phyloP scores from a whole-genome alignment of 1,284 basidiomycete species.

The Irpex sp. region DNA sequence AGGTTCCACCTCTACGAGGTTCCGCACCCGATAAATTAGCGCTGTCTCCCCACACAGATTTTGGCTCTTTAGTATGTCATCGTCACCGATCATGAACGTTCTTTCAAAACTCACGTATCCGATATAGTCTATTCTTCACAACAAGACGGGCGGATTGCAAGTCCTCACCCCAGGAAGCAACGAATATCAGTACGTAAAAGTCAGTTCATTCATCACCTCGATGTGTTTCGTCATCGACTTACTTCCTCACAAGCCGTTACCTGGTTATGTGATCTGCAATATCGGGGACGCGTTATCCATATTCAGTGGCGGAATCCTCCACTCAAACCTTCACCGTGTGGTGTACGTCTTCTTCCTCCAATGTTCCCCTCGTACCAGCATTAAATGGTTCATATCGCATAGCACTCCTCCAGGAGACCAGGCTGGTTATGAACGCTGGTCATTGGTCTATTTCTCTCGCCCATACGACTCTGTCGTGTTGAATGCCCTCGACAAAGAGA shows the following conservation, averaged over 20 bases:
- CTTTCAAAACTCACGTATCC: background rate
- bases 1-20: constrained; percentile 23
- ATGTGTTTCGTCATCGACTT: constrained; percentile 23
- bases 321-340: constrained; percentile 32
- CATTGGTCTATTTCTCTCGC: constrained; percentile 36
- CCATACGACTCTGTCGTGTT: constrained; percentile 29
- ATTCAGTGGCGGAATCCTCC: constrained; percentile 37
- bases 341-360: constrained; percentile 21
- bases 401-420: constrained; percentile 28
- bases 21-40: constrained; percentile 24
- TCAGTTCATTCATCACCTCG: constrained; percentile 25
- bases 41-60: constrained; percentile 35
- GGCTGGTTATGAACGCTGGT: constrained; percentile 30
- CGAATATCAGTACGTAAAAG: constrained; percentile 66
- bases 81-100: constrained; percentile 25
- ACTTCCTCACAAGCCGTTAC: constrained; percentile 22
- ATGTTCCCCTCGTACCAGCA: constrained; percentile 12
- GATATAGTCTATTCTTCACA: constrained; percentile 57
- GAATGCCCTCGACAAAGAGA: constrained; percentile 22
- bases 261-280: constrained; percentile 32
- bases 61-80: constrained; percentile 29
- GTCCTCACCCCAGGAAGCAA: constrained; percentile 59
- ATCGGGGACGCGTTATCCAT: constrained; percentile 30
- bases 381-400: background rate
- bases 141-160: constrained; percentile 69